Evolutionary conservation across 129 eudicot genomes (phyloP).

Genomic region (Erigeron canadensis): DNA sequence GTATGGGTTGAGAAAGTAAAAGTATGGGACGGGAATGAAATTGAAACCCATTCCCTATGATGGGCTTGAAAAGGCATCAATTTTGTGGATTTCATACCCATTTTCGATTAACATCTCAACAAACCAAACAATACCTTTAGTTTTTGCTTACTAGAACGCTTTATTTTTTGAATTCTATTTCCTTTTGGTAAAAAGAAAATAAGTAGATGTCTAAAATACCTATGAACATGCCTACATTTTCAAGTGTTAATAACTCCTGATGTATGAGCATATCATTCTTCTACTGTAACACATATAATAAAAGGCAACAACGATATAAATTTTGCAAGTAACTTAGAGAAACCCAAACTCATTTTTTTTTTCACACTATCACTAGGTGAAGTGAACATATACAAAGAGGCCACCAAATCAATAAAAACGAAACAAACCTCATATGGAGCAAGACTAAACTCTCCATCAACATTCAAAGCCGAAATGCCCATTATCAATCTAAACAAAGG

Average conservation of each 20-base stretch:
- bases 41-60: too few relatives aligned
- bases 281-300: neutral
- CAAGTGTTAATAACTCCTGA: neutral
- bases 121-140: too few relatives aligned
- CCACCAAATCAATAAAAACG: conserved; percentile 18
- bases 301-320: neutral
- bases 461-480: conserved; percentile 73
- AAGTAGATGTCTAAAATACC: neutral
- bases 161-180: neutral
- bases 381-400: neutral
- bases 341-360: neutral
- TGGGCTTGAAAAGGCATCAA: too few relatives aligned
- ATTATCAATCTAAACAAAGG: conserved; percentile 72
- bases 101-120: too few relatives aligned
- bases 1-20: too few relatives aligned
- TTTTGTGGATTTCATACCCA: too few relatives aligned
- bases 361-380: neutral
- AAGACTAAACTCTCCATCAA: conserved; percentile 67
- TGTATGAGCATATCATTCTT: neutral
- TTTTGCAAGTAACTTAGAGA: neutral
- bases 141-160: neutral
- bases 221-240: neutral
- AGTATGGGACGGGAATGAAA: too few relatives aligned
- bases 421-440: conserved; percentile 81
- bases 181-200: neutral